Base-by-base conservation (phyloP, 495 filamentous ascomycete species). In the Melanomma pulvis-pyrius region DNA sequence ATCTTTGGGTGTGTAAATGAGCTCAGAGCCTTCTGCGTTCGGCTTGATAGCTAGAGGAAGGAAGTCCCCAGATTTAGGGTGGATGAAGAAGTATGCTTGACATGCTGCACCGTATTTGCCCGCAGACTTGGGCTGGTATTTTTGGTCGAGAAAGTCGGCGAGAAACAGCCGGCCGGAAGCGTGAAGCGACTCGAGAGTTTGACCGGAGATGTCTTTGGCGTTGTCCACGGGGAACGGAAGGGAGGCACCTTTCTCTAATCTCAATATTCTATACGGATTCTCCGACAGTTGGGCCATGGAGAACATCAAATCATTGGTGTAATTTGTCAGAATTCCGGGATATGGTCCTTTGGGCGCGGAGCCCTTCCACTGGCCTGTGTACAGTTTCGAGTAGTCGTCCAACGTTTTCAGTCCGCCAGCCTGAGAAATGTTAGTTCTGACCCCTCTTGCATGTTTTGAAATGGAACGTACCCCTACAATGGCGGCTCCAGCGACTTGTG, bases 1-100 rank as follows among this genome's bases (percentile, higher is more conserved):
- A 52, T 52, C 49, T 29, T 25, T 22, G 22, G 49, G 49, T 7
- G 49, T 52, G 49, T 52, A 52, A 8, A 30, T 29, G 8, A 52
- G 49, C 13, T 30, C 22, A 21, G 49, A 52, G 17, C 22, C 21
- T 19, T 5, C 22, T 3, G 25, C 26, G 8, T 52, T 25, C 13
- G 26, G 11, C 19, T 25, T 52, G 21, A 52, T 52, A 6, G 49
- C 49, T 6, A 52, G 49, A 25, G 49, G 49, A 25, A 52, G 26
- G 25, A 52, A 52, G 26, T 24, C 49, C 26, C 25, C 49, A 5
- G 49, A 26, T 15, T 13, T 7, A 5, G 21, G 21, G 21, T 52
- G 22, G 26, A 52, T 52, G 25, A n/a, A 52, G 49, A 52, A 52
- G 25, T 25, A 29, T 4, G 49, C 49, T 6, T 24, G 19, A 21